Base-by-base conservation (phyloP, 2,329 filamentous ascomycete species). In the Fusarium sp. region DNA sequence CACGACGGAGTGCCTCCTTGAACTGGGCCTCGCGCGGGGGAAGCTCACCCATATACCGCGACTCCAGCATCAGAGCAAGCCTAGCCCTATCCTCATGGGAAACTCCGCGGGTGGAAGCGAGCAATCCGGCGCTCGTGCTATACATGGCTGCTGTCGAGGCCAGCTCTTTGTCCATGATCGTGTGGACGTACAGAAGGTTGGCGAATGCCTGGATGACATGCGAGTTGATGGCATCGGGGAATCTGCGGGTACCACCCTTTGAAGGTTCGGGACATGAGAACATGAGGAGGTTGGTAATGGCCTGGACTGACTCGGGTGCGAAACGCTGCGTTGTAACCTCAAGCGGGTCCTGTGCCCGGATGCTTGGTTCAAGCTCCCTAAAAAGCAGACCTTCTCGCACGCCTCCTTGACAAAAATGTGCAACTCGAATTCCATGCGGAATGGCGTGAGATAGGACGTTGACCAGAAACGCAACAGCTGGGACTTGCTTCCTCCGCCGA, bases 331-430 rank as follows among this genome's bases (percentile, higher is more conserved):
- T 93, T 1, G 90, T 91, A 0, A 90, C 88, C 11, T 90, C 83
- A 1, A 94, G 81, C 0, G 92, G 91, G 64, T 89, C 83, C 69
- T 91, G 84, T 2, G 82, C 82, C 54, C 90, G 86, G 8, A 88
- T 81, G 1, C 83, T 78, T 0, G 82, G 76, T 0, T 84, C 71
- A 9, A 94, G 85, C 43, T 84, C 84, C 16, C 86, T 83, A 80
- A 91, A 94, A 1, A 93, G 83, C 65, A 88, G 88, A 0, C 92
- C 92, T 82, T 94, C 92, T 31, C 92, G 85, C 4, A 94, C 91
- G 7, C 92, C 92, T 22, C 92, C 92, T 78, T 94, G 92, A 70
- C 91, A 93, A 82, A 94, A 94, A 33, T 90, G 87, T 2, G 93
- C 89, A 39, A 88, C 85, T 48, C 87, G 86, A 70, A 93, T 89